phyloP scores from a whole-genome alignment of 164 flowering plant species.

The Chimonanthus praecox region DNA sequence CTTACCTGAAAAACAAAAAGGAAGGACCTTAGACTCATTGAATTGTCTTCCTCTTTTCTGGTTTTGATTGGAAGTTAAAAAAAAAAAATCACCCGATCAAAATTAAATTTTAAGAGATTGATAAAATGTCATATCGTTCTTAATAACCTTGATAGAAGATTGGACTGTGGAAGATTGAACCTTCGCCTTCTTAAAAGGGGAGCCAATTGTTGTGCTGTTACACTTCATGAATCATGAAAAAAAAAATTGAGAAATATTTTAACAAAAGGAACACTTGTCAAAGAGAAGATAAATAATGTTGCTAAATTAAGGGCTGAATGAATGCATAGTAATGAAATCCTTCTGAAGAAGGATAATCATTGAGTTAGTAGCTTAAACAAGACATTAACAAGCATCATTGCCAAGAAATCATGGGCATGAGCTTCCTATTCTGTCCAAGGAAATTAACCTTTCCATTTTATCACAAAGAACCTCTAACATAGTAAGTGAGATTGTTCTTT shows the following conservation, averaged over 20 bases:
- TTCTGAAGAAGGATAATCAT: neutral
- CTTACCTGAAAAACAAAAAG: slow-evolving; percentile 32
- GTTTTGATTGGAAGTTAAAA: neutral
- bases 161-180: slow-evolving; percentile 9
- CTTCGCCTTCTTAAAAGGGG: slow-evolving; percentile 13
- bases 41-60: neutral
- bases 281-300: neutral
- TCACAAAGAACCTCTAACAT: too few relatives aligned
- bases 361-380: neutral
- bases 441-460: neutral
- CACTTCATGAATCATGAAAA: slow-evolving; percentile 3
- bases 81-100: neutral
- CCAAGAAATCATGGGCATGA: neutral
- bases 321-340: neutral
- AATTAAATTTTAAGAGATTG: neutral
- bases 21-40: neutral
- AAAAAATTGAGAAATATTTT: neutral
- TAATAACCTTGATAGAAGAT: slow-evolving; percentile 11
- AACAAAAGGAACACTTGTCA: neutral
- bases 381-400: neutral
- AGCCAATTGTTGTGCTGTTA: slow-evolving; percentile 5
- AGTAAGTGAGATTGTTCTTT: too few relatives aligned
- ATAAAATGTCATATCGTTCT: neutral
- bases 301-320: too few relatives aligned
- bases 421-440: neutral